These are phyloP conservation scores for Suillus decipiens DNA, from an alignment of 768 basidiomycete genomes.

Conservation along the genomic window DNA sequence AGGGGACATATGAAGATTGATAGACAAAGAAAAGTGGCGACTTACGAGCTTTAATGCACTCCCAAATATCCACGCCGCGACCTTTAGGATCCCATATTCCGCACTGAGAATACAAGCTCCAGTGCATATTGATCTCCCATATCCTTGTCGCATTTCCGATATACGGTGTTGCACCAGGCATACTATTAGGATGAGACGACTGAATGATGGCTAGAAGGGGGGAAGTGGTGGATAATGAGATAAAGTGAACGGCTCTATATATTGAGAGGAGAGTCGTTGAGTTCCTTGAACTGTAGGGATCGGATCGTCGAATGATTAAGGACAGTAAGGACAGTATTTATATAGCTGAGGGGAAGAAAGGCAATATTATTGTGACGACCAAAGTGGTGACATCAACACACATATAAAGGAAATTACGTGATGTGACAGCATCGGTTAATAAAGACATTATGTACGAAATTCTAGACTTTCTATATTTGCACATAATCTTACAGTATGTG, in stretches of 20 bases:
- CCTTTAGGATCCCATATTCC: constrained; percentile 69
- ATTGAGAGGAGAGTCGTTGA: not conserved
- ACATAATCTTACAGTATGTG: constrained; percentile 3
- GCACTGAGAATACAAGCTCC: constrained; percentile 67
- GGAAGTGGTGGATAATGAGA: not conserved
- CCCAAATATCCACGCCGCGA: constrained; percentile 74
- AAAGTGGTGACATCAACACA: constrained; percentile 35
- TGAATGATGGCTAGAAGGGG: constrained; percentile 1
- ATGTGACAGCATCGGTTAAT: constrained; percentile 27
- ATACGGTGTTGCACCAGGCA: constrained; percentile 30
- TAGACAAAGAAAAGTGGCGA: constrained; percentile 9
- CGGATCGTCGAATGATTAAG: constrained; percentile 13
- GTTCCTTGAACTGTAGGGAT: constrained; percentile 9
- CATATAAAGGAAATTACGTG: constrained; percentile 22
- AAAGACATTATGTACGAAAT: constrained; percentile 22
- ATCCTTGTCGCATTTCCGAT: constrained; percentile 68
- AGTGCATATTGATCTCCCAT: constrained; percentile 70
- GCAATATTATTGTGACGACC: constrained; percentile 25
- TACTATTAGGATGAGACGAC: constrained; percentile 15
- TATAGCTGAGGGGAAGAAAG: constrained; percentile 33
- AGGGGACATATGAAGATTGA: constrained; percentile 12
- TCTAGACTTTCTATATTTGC: constrained; percentile 7
- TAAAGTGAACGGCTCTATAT: not conserved
- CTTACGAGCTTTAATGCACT: constrained; percentile 71
- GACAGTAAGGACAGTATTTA: constrained; percentile 26